phyloP scores from a whole-genome alignment of 352 stramenopile genomes.

The Peronospora destructor region DNA sequence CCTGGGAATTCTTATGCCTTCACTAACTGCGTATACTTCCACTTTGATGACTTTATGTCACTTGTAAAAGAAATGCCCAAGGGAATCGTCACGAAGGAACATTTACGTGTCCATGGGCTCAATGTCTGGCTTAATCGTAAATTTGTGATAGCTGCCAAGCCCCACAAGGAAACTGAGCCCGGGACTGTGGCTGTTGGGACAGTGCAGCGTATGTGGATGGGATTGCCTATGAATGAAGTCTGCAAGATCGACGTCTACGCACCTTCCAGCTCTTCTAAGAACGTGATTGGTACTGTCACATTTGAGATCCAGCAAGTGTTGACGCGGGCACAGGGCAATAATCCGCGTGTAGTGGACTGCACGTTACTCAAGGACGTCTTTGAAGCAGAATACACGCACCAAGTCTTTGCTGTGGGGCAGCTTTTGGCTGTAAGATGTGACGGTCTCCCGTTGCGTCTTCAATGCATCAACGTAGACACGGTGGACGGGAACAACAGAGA shows the following conservation, averaged over 20 bases:
- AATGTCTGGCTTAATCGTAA: constrained; percentile 81
- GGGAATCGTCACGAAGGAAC: constrained; percentile 59
- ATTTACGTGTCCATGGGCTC: constrained; percentile 62
- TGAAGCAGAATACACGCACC: constrained; percentile 61
- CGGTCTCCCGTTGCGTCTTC: constrained; percentile 55
- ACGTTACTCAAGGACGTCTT: constrained; percentile 58
- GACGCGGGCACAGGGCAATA: constrained; percentile 53
- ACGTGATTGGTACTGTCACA: constrained; percentile 58
- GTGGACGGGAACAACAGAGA: constrained; percentile 38
- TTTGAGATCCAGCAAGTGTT: constrained; percentile 81
- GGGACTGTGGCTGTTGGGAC: constrained; percentile 60
- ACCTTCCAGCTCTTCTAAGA: constrained; percentile 30
- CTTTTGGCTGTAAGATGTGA: constrained; percentile 61
- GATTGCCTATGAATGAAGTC: constrained; percentile 54
- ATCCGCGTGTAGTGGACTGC: constrained; percentile 67
- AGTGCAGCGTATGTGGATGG: constrained; percentile 75
- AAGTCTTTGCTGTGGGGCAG: constrained; percentile 70
- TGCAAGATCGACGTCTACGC: constrained; percentile 64
- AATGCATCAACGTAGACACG: constrained; percentile 49
- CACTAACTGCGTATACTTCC: constrained; percentile 76
- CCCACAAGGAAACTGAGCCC: constrained; percentile 53
- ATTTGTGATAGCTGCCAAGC: constrained; percentile 74
- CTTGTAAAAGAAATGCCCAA: constrained; percentile 57
- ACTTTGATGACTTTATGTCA: constrained; percentile 65
- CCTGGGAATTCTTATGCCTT: constrained; percentile 72